phyloP scores from a whole-genome alignment of 83 land plant genomes.

The Picea abies region DNA sequence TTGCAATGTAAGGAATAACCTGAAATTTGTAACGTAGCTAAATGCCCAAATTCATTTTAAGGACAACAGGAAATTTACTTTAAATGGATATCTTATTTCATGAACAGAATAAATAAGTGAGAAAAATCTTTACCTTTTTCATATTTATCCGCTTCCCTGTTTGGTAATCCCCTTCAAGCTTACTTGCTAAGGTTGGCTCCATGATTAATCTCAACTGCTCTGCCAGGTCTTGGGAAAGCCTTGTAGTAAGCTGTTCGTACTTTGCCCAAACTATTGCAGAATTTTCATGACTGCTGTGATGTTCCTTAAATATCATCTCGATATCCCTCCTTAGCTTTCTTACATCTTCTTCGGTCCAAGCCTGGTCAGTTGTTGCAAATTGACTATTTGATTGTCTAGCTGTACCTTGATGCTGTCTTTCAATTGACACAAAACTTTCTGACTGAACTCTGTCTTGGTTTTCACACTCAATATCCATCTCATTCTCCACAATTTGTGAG shows the following conservation, averaged over 20 bases:
- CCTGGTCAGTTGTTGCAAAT: constrained; percentile 13
- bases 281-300: constrained; percentile 27
- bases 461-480: constrained; percentile 19
- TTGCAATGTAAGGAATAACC: constrained; percentile 98
- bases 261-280: constrained; percentile 75
- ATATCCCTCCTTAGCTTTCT: constrained; percentile 31
- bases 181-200: constrained; percentile 96
- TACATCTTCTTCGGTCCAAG: constrained; percentile 37
- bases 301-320: constrained; percentile 40
- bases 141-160: constrained; percentile 99
- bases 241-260: constrained; percentile 70
- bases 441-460: constrained; percentile 11
- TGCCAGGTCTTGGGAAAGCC: constrained; percentile 91
- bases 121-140: constrained; percentile 73
- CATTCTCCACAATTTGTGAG: constrained; percentile 6
- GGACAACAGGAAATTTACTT: background rate
- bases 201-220: constrained; percentile 92
- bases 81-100: background rate
- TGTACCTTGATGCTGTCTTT: constrained; percentile 31
- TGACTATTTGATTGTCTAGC: constrained; percentile 5
- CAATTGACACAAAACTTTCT: constrained; percentile 54
- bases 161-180: constrained; percentile 94
- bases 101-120: background rate
- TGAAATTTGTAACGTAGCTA: constrained; percentile 21
- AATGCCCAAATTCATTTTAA: background rate